Evolutionary conservation across 495 filamentous ascomycete genomes (phyloP), one percentile per base, ranked within the genome.

Genomic region (Saxophila tyrrhenica): DNA sequence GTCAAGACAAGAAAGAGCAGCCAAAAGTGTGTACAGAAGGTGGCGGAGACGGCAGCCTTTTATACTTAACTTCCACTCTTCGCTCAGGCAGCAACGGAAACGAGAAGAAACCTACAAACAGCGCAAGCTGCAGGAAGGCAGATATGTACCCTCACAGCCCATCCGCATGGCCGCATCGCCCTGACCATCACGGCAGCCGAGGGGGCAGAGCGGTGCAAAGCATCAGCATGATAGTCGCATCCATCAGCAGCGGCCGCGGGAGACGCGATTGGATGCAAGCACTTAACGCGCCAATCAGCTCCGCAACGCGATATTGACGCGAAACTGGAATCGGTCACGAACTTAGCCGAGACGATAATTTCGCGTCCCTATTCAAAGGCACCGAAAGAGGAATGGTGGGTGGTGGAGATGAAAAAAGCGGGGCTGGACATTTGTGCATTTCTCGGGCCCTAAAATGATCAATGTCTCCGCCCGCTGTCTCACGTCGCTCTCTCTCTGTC

Each of bases 261-360:
- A 56, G 45, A 64, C 61, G 61, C 51, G 58, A 63, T 61, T 61
- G 49, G 61, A 57, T 53, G 58, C 58, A 38, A 59, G 57, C 16
- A 50, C 17, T 50, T 52, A 47, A 48, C 52, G 48, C n/a, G n/a
- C n/a, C n/a, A n/a, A n/a, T n/a, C n/a, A n/a, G 46, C n/a, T 32
- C 21, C 47, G 25, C 25, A 20, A 48, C 61, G 46, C 44, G 50
- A 48, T 41, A 51, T 8, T 17, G 23, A 58, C 56, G n/a, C 60
- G 52, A 52, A 44, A 62, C n/a, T n/a, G n/a, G n/a, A n/a, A n/a
- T n/a, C n/a, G n/a, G n/a, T n/a, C n/a, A n/a, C n/a, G n/a, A n/a
- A n/a, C n/a, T n/a, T n/a, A n/a, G n/a, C n/a, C n/a, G n/a, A n/a
- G n/a, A n/a, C n/a, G n/a, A n/a, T n/a, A n/a, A n/a, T n/a, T n/a